phyloP scores from a whole-genome alignment of 2,329 filamentous ascomycete genomes.

The Fusarium beomiforme region DNA sequence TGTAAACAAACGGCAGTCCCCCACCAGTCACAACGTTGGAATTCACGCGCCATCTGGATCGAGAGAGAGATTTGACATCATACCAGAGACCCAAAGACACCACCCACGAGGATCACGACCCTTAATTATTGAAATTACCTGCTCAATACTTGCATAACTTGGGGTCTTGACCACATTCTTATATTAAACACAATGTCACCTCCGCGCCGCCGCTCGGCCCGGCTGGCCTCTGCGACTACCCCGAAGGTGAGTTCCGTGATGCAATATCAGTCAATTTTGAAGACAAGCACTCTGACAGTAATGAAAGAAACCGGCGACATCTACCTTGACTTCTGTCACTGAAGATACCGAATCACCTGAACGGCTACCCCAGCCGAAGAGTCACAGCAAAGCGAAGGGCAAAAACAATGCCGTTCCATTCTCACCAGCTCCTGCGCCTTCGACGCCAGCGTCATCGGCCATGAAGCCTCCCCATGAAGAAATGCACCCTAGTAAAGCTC shows the following conservation, averaged over 20 bases:
- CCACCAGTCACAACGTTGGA: conserved; percentile 33
- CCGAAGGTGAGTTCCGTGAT: conserved; percentile 48
- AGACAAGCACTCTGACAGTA: conserved; percentile 20
- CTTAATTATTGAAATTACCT: conserved; percentile 39
- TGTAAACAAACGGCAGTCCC: conserved; percentile 43
- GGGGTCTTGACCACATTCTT: conserved; percentile 19
- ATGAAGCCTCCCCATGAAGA: conserved; percentile 79
- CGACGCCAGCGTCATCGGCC: conserved; percentile 72
- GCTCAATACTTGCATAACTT: conserved; percentile 26
- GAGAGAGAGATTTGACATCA: conserved; percentile 43
- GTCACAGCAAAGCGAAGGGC: conserved; percentile 31
- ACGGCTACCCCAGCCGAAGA: conserved; percentile 39
- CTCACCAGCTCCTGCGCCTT: conserved; percentile 50
- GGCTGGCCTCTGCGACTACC: conserved; percentile 52
- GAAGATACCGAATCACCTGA: conserved; percentile 56
- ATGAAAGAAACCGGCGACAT: conserved; percentile 45
- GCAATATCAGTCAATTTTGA: conserved; percentile 11
- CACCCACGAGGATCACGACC: conserved; percentile 35
- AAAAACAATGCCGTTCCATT: conserved; percentile 47
- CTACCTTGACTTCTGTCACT: conserved; percentile 53
- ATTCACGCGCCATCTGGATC: conserved; percentile 36
- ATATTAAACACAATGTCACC: conserved; percentile 49
- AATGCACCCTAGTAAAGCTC: conserved; percentile 90
- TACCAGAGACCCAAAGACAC: conserved; percentile 41
- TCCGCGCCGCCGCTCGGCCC: conserved; percentile 57